These are phyloP conservation scores for Candida succiphila DNA, from an alignment of 805 yeast genomes.

Conservation along the genomic window DNA sequence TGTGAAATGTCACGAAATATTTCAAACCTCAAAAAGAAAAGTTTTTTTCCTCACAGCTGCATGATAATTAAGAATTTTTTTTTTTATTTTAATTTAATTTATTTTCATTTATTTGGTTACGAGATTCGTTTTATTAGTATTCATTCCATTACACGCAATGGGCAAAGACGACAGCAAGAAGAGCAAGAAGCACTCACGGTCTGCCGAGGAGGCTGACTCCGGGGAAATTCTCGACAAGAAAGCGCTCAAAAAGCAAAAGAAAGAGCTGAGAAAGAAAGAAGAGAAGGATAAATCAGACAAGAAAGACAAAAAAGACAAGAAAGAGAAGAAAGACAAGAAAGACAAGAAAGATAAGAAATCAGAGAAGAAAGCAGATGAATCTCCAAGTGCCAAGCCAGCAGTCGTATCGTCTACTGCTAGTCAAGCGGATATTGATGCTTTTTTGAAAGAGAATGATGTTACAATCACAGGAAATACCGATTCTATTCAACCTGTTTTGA, in stretches of 20 bases:
- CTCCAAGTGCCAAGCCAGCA: no score
- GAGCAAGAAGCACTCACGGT: slow-evolving; percentile 19
- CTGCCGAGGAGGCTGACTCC: slow-evolving; percentile 6
- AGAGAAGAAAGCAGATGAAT: slow-evolving; percentile 1
- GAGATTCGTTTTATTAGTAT: no score
- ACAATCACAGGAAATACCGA: slow-evolving; percentile 60
- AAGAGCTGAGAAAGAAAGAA: slow-evolving; percentile 21
- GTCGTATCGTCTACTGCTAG: slow-evolving; percentile 31
- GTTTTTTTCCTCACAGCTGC: no score
- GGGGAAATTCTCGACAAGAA: slow-evolving; percentile 17
- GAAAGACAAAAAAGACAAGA: slow-evolving; percentile 29
- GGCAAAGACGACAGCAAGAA: slow-evolving; percentile 16
- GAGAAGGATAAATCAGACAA: slow-evolving; percentile 28
- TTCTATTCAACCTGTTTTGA: slow-evolving; percentile 55
- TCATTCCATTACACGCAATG: slow-evolving; percentile 12
- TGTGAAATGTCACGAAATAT: no score
- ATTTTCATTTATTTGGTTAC: no score
- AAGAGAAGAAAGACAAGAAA: slow-evolving; percentile 22
- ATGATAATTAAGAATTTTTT: no score
- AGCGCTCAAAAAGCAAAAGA: slow-evolving; percentile 19
- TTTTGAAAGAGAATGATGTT: slow-evolving; percentile 64
- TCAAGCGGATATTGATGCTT: slow-evolving; percentile 49
- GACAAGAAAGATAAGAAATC: slow-evolving; percentile 7
- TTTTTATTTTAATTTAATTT: no score
- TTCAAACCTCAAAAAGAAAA: no score